Percentiles rank a stretch among this genome's conserved stretches.
These are phyloP conservation scores for Lactifluus volemus DNA, from an alignment of 768 basidiomycete species.

Conservation along the genomic window DNA sequence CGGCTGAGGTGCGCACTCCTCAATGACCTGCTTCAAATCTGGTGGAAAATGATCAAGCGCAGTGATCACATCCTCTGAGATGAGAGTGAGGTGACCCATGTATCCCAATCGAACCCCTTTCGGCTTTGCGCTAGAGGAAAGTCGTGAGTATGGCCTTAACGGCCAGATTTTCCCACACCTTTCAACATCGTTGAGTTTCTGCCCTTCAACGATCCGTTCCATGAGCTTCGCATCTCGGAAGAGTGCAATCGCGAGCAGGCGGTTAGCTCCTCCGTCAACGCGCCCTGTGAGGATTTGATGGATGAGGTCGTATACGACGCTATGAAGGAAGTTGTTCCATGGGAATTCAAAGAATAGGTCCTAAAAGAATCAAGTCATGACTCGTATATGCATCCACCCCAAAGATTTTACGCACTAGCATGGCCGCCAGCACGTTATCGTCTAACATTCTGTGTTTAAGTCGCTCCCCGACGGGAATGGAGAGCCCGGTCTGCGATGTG, in stretches of 20 bases:
- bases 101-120: conserved; percentile 81
- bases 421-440: conserved; percentile 57
- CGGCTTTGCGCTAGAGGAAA: conserved; percentile 45
- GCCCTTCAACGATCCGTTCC: conserved; percentile 80
- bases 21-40: conserved; percentile 59
- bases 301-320: conserved; percentile 89
- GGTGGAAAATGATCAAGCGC: conserved; percentile 83
- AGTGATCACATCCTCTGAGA: conserved; percentile 89
- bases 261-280: conserved; percentile 73
- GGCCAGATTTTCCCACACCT: conserved; percentile 37
- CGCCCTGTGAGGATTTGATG: conserved; percentile 92
- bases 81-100: conserved; percentile 95
- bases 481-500: conserved; percentile 27
- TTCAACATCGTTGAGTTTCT: conserved; percentile 68
- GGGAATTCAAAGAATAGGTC: conserved; percentile 94
- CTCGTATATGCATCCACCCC: background rate
- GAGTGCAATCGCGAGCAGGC: conserved; percentile 72
- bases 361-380: conserved; percentile 32
- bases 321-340: conserved; percentile 97
- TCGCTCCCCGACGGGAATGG: conserved; percentile 60
- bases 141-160: background rate
- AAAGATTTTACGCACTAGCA: conserved; percentile 53
- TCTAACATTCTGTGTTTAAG: conserved; percentile 76
- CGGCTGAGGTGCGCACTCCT: conserved; percentile 60
- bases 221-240: conserved; percentile 83